These are phyloP conservation scores for Aspergillus sp. DNA, from an alignment of 2,329 filamentous ascomycete genomes.

Conservation along the genomic window DNA sequence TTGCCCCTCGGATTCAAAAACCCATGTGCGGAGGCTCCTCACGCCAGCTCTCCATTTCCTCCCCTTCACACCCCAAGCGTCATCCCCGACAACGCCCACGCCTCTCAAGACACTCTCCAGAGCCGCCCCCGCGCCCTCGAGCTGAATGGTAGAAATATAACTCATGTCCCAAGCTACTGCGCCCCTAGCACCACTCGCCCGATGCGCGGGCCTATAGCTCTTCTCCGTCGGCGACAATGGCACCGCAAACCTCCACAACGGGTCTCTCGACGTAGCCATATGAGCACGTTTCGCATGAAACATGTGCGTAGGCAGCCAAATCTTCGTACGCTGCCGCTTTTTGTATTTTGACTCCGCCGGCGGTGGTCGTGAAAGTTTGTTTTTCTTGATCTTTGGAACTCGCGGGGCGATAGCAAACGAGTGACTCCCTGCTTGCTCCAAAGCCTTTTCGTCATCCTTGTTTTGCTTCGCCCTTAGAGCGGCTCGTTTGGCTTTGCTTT, in stretches of 20 bases:
- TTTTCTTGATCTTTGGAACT: constrained; percentile 67
- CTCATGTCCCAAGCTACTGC: constrained; percentile 90
- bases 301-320: constrained; percentile 90
- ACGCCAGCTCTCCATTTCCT: constrained; percentile 69
- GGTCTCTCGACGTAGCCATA: constrained; percentile 76
- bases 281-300: constrained; percentile 90
- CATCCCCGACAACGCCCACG: constrained; percentile 60
- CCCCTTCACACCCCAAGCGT: constrained; percentile 63
- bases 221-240: constrained; percentile 86
- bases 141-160: constrained; percentile 82
- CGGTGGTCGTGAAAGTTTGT: constrained; percentile 65
- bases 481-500: constrained; percentile 41
- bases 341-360: constrained; percentile 70
- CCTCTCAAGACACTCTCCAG: constrained; percentile 66
- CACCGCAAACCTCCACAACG: constrained; percentile 87
- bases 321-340: constrained; percentile 83
- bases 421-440: constrained; percentile 30
- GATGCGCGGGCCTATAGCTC: constrained; percentile 82
- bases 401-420: constrained; percentile 39
- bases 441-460: constrained; percentile 22
- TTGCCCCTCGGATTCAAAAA: constrained; percentile 55
- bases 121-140: constrained; percentile 67
- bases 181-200: constrained; percentile 72
- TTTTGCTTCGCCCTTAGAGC: constrained; percentile 47
- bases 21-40: constrained; percentile 58